phyloP scores from a whole-genome alignment of 768 basidiomycete genomes.

The Favolaschia claudopus region DNA sequence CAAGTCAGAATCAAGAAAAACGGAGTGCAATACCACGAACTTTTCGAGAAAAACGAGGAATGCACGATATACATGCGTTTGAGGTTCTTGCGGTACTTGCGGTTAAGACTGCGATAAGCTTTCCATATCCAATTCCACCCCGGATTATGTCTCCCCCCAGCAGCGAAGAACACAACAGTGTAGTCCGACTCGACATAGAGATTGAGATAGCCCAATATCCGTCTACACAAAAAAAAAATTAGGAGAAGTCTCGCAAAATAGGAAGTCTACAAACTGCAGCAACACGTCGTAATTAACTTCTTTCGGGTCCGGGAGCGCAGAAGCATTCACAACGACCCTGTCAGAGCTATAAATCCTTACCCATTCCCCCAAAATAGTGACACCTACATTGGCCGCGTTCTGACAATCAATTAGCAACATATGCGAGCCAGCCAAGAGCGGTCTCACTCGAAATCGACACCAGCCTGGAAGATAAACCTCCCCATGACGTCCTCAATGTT shows the following conservation, averaged over 20 bases:
- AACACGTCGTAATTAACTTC: constrained; percentile 81
- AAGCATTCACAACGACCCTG: constrained; percentile 86
- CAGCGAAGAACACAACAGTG: constrained; percentile 86
- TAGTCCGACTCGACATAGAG: constrained; percentile 92
- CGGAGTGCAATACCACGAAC: constrained; percentile 51
- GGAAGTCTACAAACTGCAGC: constrained; percentile 60
- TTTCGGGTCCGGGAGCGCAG: constrained; percentile 82
- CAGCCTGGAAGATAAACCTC: constrained; percentile 86
- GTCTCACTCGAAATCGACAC: constrained; percentile 87
- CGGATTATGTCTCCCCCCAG: constrained; percentile 76
- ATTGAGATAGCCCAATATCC: constrained; percentile 80
- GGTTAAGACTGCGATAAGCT: constrained; percentile 79
- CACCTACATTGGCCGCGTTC: constrained; percentile 87
- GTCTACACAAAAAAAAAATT: constrained; percentile 48
- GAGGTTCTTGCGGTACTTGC: constrained; percentile 89
- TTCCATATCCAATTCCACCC: constrained; percentile 94
- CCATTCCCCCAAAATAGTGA: background rate
- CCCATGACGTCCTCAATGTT: constrained; percentile 70
- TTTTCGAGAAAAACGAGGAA: constrained; percentile 88
- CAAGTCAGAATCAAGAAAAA: constrained; percentile 10
- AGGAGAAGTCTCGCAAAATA: constrained; percentile 16
- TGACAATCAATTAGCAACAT: constrained; percentile 37
- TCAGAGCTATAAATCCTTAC: constrained; percentile 23
- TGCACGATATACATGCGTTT: constrained; percentile 91
- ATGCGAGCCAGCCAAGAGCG: constrained; percentile 1